Evolutionary conservation across 106 monocot genomes (phyloP), one percentile per base, ranked within the genome.

Genomic region (Acanthochlamys bracteata): DNA sequence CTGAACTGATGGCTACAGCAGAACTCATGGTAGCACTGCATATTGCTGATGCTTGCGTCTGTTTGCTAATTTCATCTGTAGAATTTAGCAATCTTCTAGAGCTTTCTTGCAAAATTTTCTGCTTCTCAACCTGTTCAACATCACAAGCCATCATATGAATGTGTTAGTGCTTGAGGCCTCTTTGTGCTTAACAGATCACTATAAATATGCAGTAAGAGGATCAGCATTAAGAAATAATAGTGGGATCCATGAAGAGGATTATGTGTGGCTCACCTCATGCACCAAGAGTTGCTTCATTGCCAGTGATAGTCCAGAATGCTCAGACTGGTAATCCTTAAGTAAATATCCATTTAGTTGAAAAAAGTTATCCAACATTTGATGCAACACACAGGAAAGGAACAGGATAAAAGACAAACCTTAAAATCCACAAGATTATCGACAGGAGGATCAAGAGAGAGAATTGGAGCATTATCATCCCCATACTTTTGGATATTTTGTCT

Each of bases 211-310:
- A n/a, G n/a, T n/a, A n/a, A n/a, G n/a, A n/a, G n/a, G n/a, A n/a
- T n/a, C n/a, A n/a, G n/a, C n/a, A n/a, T n/a, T n/a, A 52, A 51
- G 9, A 25, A 45, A 42, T 42, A 42, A n/a, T 24, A 41, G 22
- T 13, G 13, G 15, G 10, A 7, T 12, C 13, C 24, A 47, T 51
- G 14, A 53, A 21, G 21, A 20, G 62, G 47, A 17, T 24, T 51
- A 1, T 65, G 8, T 27, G 22, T 39, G n/a, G 17, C 73, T 67
- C 63, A 96, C 95, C 87, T 96, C 95, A 73, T 96, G 90, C 69
- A 85, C 47, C 46, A 96, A 71, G 7, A 96, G 60, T 24, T 90
- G 95, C 71, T 96, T 96, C 80, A 82, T 79, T 25, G 87, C 68
- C 67, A 72, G 55, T 68, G 95, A 71, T 42, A 84, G 84, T 61